Conservation (phyloP, 2,329 filamentous ascomycete species). For the Aspergillus candidus region DNA sequence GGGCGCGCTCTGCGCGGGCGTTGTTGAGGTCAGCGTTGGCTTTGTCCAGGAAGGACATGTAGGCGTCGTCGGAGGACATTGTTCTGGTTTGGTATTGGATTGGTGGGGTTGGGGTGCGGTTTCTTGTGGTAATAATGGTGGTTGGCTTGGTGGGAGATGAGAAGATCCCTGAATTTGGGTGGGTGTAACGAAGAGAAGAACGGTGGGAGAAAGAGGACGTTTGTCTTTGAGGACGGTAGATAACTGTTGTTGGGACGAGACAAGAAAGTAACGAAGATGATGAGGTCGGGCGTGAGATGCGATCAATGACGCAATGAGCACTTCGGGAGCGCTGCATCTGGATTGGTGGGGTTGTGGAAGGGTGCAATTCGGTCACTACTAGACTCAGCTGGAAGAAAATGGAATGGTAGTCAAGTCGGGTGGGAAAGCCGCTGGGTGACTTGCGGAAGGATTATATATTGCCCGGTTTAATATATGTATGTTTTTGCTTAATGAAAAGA, state of each 20-base stretch:
- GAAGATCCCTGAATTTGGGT: background rate
- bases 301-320: conserved; percentile 23
- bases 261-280: conserved; percentile 1
- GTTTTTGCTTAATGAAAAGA: too few relatives aligned
- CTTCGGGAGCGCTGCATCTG: conserved; percentile 8
- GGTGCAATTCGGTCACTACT: background rate
- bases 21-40: conserved; percentile 63
- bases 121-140: too few relatives aligned
- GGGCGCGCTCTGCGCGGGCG: conserved; percentile 16
- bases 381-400: background rate
- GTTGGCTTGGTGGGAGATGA: background rate
- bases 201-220: background rate
- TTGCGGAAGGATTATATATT: too few relatives aligned
- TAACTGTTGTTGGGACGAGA: background rate
- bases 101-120: too few relatives aligned
- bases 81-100: conserved; percentile 11
- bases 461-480: too few relatives aligned
- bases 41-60: conserved; percentile 79
- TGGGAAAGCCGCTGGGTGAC: too few relatives aligned
- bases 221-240: background rate
- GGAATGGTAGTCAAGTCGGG: too few relatives aligned
- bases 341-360: too few relatives aligned
- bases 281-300: conserved; percentile 9
- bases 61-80: conserved; percentile 66
- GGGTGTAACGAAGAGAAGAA: too few relatives aligned